phyloP scores from a whole-genome alignment of 2,329 filamentous ascomycete species.

The Xylariaceae sp. region DNA sequence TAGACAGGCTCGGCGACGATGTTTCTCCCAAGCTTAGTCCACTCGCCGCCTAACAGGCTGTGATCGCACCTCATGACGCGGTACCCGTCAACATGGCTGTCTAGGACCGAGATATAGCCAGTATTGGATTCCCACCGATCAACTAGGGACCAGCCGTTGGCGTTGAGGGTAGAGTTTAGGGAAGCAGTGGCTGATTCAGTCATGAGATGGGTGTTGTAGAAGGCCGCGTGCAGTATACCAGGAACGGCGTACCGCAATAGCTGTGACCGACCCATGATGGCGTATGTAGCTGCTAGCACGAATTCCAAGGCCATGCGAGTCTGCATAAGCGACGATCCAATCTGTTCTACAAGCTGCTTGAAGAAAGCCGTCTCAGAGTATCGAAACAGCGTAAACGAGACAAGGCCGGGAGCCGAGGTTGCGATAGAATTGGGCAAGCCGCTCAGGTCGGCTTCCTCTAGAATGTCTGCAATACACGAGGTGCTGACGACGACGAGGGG shows the following conservation, averaged over 20 bases:
- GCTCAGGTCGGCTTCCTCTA: constrained; percentile 67
- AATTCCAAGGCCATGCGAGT: constrained; percentile 77
- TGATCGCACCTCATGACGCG: constrained; percentile 91
- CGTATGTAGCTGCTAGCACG: constrained; percentile 68
- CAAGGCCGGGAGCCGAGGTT: constrained; percentile 70
- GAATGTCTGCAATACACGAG: constrained; percentile 66
- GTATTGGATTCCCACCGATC: constrained; percentile 87
- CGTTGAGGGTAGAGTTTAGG: constrained; percentile 70
- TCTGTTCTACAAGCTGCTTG: constrained; percentile 52
- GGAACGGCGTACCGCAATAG: constrained; percentile 72
- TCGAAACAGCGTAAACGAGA: constrained; percentile 71
- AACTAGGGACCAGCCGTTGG: constrained; percentile 75
- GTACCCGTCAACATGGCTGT: constrained; percentile 74
- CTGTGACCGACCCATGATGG: constrained; percentile 71
- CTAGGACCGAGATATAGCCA: constrained; percentile 89
- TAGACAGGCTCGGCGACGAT: constrained; percentile 85
- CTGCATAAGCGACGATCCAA: constrained; percentile 69
- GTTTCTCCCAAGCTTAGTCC: constrained; percentile 66
- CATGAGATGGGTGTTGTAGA: constrained; percentile 77
- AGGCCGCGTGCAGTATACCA: constrained; percentile 72
- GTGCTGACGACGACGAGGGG: constrained; percentile 71
- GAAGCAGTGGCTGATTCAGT: constrained; percentile 63
- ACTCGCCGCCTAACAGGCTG: constrained; percentile 91
- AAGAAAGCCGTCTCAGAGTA: constrained; percentile 51
- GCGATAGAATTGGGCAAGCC: constrained; percentile 62